These are phyloP conservation scores for Calonectria pseudoturangicola DNA, from an alignment of 2,329 filamentous ascomycete species.

Conservation along the genomic window DNA sequence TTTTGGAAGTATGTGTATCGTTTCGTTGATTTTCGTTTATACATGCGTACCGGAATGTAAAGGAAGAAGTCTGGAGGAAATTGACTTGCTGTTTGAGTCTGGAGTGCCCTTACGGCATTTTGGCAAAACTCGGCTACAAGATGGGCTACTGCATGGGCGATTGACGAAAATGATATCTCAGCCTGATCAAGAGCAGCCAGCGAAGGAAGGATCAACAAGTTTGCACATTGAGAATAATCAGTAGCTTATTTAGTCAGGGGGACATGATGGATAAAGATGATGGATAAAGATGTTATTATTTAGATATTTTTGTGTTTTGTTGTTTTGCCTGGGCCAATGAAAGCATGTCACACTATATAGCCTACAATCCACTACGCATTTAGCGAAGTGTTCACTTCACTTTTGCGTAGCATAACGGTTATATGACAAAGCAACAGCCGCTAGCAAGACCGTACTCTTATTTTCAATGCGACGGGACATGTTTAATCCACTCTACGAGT, in stretches of 20 bases:
- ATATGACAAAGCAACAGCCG: too few relatives aligned
- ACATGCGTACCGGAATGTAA: constrained; percentile 19
- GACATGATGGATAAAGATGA: too few relatives aligned
- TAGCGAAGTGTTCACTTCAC: too few relatives aligned
- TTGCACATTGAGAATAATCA: neutral
- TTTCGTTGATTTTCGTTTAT: constrained; percentile 13
- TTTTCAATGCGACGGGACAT: too few relatives aligned
- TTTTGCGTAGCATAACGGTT: too few relatives aligned
- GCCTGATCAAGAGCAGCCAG: neutral
- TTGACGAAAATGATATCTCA: neutral
- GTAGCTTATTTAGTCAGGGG: neutral
- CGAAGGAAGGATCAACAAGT: neutral
- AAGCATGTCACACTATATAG: too few relatives aligned
- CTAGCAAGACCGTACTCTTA: too few relatives aligned
- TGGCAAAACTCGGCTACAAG: neutral
- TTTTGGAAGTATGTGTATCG: constrained; percentile 61
- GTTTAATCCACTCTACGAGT: too few relatives aligned
- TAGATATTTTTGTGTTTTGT: too few relatives aligned
- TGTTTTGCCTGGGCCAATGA: too few relatives aligned
- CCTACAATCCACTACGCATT: too few relatives aligned
- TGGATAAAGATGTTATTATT: too few relatives aligned
- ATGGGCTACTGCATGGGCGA: neutral
- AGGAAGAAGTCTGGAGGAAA: constrained; percentile 9
- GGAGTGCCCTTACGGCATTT: neutral
- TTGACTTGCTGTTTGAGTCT: constrained; percentile 30